phyloP scores from a whole-genome alignment of 2,329 filamentous ascomycete species.

The Uncinocarpus reesii region DNA sequence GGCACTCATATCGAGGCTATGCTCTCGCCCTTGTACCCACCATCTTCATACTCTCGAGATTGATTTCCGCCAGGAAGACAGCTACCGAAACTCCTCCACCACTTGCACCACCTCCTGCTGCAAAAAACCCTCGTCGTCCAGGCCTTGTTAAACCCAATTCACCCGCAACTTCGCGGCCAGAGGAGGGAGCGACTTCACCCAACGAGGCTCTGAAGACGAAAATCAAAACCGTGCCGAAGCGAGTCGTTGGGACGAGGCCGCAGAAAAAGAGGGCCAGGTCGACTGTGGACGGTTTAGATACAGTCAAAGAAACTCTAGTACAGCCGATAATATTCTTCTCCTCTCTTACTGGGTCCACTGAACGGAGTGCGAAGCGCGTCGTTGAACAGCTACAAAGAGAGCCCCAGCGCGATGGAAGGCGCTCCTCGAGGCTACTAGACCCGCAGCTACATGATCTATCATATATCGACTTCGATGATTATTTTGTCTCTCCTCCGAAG shows the following conservation, averaged over 20 bases:
- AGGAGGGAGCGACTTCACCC: slow-evolving; percentile 9
- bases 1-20: slow-evolving; percentile 15
- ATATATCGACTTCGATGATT: slow-evolving; percentile 85
- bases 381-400: slow-evolving; percentile 44
- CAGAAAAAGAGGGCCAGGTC: slow-evolving; percentile 7
- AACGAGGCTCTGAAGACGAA: not conserved
- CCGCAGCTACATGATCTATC: slow-evolving; percentile 67
- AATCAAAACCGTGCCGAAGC: slow-evolving; percentile 13
- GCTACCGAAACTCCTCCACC: not conserved
- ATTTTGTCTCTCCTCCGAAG: slow-evolving; percentile 69
- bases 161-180: not conserved
- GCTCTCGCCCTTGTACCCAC: slow-evolving; percentile 3
- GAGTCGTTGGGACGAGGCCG: slow-evolving; percentile 15
- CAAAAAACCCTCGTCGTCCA: not conserved
- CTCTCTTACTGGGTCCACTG: slow-evolving; percentile 74
- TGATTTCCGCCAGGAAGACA: not conserved
- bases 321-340: slow-evolving; percentile 80
- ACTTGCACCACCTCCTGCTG: not conserved
- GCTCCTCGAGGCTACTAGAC: slow-evolving; percentile 33
- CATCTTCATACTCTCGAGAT: slow-evolving; percentile 3
- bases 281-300: not conserved
- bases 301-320: slow-evolving; percentile 17
- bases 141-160: not conserved
- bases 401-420: slow-evolving; percentile 22
- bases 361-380: slow-evolving; percentile 59